A percentile compares a stretch with the other conserved stretches of the same genome.
phyloP scores from a whole-genome alignment of 2,329 filamentous ascomycete species.

The Scleromitrula shiraiana region DNA sequence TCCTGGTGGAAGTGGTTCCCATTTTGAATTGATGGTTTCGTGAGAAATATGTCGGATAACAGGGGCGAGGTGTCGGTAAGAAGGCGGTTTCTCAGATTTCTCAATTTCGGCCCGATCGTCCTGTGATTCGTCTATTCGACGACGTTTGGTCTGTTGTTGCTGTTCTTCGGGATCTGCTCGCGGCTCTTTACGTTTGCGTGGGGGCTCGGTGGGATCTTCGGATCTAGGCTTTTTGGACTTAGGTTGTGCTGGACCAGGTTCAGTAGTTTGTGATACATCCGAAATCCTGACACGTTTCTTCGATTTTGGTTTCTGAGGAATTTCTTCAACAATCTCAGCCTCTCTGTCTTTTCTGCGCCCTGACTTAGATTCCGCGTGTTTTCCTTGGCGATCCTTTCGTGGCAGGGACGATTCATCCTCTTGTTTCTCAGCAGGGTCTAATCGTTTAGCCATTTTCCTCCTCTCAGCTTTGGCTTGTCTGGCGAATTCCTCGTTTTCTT shows the following conservation, averaged over 20 bases:
- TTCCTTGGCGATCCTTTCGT: not conserved
- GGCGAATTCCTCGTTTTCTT: not conserved
- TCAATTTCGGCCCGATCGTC: slow-evolving; percentile 2
- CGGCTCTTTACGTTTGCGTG: slow-evolving; percentile 3
- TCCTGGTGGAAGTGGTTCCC: slow-evolving; percentile 47
- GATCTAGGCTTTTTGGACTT: not conserved
- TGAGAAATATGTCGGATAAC: slow-evolving; percentile 48
- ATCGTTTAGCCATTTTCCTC: not conserved
- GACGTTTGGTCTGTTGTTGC: slow-evolving; percentile 10
- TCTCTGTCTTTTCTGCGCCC: not conserved
- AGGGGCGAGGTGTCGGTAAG: slow-evolving; percentile 44
- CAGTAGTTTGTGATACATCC: not conserved
- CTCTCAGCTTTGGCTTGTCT: too few relatives aligned
- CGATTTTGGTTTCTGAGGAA: not conserved
- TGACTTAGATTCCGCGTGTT: not conserved
- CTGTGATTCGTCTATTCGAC: slow-evolving; percentile 2
- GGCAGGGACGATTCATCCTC: not conserved
- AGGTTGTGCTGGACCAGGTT: not conserved
- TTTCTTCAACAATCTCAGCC: not conserved
- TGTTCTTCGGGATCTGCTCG: not conserved
- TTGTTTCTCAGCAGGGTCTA: not conserved
- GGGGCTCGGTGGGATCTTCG: not conserved
- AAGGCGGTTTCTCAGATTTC: slow-evolving; percentile 11
- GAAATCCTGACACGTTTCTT: slow-evolving; percentile 7
- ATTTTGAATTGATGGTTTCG: slow-evolving; percentile 60